Evolutionary conservation across 2,329 filamentous ascomycete species (phyloP).

Genomic region (Tolypocladium ovalisporum): DNA sequence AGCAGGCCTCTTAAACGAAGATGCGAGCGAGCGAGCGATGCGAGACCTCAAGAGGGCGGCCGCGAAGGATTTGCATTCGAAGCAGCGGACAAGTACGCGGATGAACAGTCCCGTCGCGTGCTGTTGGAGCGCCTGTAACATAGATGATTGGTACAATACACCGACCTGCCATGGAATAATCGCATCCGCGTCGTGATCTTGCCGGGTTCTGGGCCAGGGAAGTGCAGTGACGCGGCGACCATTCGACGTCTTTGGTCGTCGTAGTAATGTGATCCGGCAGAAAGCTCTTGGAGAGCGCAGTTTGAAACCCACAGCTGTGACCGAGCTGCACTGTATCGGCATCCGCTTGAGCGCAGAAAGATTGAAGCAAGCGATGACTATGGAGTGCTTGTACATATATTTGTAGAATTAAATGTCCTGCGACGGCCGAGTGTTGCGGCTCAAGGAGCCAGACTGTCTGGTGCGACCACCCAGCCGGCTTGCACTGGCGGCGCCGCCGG

Average conservation of each 20-base stretch:
- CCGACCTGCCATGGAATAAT: conserved; percentile 10
- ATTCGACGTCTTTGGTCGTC: not conserved
- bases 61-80: conserved; percentile 2
- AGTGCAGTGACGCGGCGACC: not conserved
- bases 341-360: not conserved
- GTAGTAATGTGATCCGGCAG: not conserved
- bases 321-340: not conserved
- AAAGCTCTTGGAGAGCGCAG: not conserved
- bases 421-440: not conserved
- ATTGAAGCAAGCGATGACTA: not conserved
- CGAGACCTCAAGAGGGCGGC: conserved; percentile 1
- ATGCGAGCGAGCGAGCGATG: not conserved
- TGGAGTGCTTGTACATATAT: not conserved
- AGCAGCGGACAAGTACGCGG: conserved; percentile 10
- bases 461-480: not conserved
- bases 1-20: conserved; percentile 21
- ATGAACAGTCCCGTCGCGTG: conserved; percentile 11
- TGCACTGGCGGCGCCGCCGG: not conserved
- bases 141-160: conserved; percentile 21
- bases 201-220: not conserved
- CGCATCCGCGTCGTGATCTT: not conserved
- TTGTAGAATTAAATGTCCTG: not conserved
- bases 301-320: not conserved
- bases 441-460: not conserved
- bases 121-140: conserved; percentile 20